Evolutionary conservation across 306 rosid genomes (phyloP).

Genomic region (Pyrus bretschneideri): DNA sequence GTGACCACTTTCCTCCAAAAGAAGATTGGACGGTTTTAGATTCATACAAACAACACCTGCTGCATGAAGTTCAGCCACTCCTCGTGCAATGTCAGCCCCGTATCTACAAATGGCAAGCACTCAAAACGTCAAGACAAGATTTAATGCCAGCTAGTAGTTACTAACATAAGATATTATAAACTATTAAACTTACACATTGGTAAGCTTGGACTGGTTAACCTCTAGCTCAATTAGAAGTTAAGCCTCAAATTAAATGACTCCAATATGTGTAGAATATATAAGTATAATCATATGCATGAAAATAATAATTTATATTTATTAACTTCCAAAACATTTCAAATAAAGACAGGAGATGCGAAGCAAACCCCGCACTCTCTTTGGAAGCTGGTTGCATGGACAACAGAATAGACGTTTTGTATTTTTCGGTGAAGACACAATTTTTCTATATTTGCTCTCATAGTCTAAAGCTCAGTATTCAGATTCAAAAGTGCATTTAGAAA

Average conservation of each 20-base stretch:
- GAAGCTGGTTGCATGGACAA: not conserved
- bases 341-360: not conserved
- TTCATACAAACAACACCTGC: slow-evolving; percentile 98
- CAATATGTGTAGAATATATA: not conserved
- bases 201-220: not conserved
- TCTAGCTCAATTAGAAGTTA: not conserved
- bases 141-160: slow-evolving; percentile 1
- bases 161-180: not conserved
- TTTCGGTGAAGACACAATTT: not conserved
- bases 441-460: not conserved
- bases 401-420: not conserved
- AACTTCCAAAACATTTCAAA: not conserved
- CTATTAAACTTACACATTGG: not conserved
- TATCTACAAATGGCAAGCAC: slow-evolving; percentile 52
- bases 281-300: not conserved
- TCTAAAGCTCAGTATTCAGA: not conserved
- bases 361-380: not conserved
- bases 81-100: slow-evolving; percentile 95
- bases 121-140: slow-evolving; percentile 20
- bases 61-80: slow-evolving; percentile 97
- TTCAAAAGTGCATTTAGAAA: not conserved
- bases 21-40: slow-evolving; percentile 94
- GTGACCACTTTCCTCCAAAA: slow-evolving; percentile 77
- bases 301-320: not conserved
- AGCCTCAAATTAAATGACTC: not conserved